Conservation (phyloP, 192 early-diverging fungal species). For the Coemansia furcata region DNA sequence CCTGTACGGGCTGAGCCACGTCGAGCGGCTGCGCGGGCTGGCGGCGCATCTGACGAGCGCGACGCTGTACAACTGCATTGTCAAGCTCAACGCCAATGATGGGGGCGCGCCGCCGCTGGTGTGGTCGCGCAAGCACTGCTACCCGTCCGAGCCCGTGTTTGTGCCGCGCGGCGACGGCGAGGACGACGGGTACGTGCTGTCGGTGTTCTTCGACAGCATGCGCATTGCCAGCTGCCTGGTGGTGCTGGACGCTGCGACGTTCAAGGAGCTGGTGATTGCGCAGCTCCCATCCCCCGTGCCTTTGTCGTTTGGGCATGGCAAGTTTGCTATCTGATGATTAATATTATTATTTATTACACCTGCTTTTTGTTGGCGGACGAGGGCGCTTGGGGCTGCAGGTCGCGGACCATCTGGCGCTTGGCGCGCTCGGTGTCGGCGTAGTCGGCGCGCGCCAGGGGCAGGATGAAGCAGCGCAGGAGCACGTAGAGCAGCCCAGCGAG, state of each 20-base stretch:
- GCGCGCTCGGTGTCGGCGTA: constrained; percentile 22
- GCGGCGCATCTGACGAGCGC: constrained; percentile 18
- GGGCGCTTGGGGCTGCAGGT: not conserved
- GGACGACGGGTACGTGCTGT: constrained; percentile 75
- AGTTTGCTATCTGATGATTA: constrained; percentile 32
- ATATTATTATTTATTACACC: constrained; percentile 2
- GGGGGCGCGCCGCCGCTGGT: constrained; percentile 21
- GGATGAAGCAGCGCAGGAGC: constrained; percentile 31
- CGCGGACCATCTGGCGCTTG: constrained; percentile 12
- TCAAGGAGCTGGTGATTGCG: constrained; percentile 65
- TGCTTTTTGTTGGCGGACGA: not conserved
- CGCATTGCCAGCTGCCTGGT: constrained; percentile 65
- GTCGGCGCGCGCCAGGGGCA: constrained; percentile 31
- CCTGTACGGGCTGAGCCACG: constrained; percentile 51
- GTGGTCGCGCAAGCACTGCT: constrained; percentile 64
- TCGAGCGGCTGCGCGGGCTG: constrained; percentile 38
- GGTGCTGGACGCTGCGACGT: constrained; percentile 68
- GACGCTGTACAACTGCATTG: constrained; percentile 58
- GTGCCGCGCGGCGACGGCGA: constrained; percentile 62
- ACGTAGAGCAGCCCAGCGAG: constrained; percentile 37
- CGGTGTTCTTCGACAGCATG: constrained; percentile 69
- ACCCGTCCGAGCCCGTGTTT: constrained; percentile 79
- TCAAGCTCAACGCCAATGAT: constrained; percentile 55
- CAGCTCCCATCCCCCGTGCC: constrained; percentile 66
- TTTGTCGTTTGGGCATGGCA: constrained; percentile 68